These are phyloP conservation scores for Trichosporon inkin DNA, from an alignment of 1,284 basidiomycete species.

Conservation along the genomic window DNA sequence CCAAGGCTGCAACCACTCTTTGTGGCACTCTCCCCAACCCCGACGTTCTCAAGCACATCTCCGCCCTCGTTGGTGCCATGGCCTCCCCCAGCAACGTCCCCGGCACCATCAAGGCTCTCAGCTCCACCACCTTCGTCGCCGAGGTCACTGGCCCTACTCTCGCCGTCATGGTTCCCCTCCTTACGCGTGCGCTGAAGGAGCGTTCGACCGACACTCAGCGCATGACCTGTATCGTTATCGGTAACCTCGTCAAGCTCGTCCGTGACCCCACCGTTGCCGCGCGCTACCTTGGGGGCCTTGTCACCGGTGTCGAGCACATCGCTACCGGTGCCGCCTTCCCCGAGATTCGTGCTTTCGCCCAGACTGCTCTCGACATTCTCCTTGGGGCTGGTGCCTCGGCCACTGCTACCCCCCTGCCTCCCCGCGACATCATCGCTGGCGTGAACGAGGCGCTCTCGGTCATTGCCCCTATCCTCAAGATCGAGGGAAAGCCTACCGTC, in stretches of 20 bases:
- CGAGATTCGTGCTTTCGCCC: slow-evolving; percentile 88
- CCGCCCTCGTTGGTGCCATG: slow-evolving; percentile 92
- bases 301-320: slow-evolving; percentile 88
- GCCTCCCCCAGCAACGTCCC: slow-evolving; percentile 76
- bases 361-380: slow-evolving; percentile 70
- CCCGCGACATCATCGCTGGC: slow-evolving; percentile 64
- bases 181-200: slow-evolving; percentile 89
- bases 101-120: slow-evolving; percentile 91
- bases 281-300: slow-evolving; percentile 78
- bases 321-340: slow-evolving; percentile 91
- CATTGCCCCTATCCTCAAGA: slow-evolving; percentile 62
- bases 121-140: slow-evolving; percentile 87
- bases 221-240: slow-evolving; percentile 77
- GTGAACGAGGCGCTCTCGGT: slow-evolving; percentile 57
- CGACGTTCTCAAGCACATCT: slow-evolving; percentile 86
- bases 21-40: slow-evolving; percentile 91
- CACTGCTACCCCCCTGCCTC: slow-evolving; percentile 60
- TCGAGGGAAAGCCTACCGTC: slow-evolving; percentile 53
- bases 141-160: slow-evolving; percentile 95
- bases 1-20: slow-evolving; percentile 88
- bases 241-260: slow-evolving; percentile 97
- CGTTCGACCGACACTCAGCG: slow-evolving; percentile 93
- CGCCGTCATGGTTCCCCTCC: slow-evolving; percentile 89
- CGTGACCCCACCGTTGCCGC: slow-evolving; percentile 87
- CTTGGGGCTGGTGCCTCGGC: slow-evolving; percentile 74